phyloP scores from a whole-genome alignment of 2,329 filamentous ascomycete species.

The Penicillium sp. region DNA sequence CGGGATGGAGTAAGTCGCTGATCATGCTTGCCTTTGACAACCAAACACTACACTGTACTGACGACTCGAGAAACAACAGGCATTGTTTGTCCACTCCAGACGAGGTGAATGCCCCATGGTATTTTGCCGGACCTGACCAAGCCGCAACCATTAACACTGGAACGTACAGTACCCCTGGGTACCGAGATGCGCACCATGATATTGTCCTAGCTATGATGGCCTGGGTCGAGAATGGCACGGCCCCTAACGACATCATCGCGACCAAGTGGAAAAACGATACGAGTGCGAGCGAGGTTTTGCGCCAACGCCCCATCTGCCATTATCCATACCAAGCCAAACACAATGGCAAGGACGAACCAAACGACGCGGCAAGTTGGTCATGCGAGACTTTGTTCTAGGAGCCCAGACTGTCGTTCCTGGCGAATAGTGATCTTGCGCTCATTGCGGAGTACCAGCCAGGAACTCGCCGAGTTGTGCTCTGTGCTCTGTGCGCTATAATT shows the following conservation, averaged over 20 bases:
- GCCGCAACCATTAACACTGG: background rate
- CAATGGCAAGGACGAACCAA: background rate
- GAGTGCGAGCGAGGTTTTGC: background rate
- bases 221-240: conserved; percentile 22
- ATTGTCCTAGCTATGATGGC: conserved; percentile 18
- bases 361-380: background rate
- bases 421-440: background rate
- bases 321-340: background rate
- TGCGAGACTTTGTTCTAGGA: background rate
- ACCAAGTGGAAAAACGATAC: conserved; percentile 12
- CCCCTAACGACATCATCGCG: conserved; percentile 15
- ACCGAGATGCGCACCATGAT: conserved; percentile 17
- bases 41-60: background rate
- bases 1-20: conserved; percentile 12
- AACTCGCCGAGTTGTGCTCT: no score
- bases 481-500: no score
- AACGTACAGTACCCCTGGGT: conserved; percentile 9
- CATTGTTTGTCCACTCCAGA: conserved; percentile 1
- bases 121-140: conserved; percentile 10
- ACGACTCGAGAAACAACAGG: background rate
- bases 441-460: background rate
- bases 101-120: conserved; percentile 5
- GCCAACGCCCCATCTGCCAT: background rate
- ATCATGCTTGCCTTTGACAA: no score
- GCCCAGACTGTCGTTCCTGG: background rate